Percentiles rank a stretch among this genome's conserved stretches.
Conservation (phyloP, 2,329 filamentous ascomycete genomes). For the Daldinia eschscholtzii region DNA sequence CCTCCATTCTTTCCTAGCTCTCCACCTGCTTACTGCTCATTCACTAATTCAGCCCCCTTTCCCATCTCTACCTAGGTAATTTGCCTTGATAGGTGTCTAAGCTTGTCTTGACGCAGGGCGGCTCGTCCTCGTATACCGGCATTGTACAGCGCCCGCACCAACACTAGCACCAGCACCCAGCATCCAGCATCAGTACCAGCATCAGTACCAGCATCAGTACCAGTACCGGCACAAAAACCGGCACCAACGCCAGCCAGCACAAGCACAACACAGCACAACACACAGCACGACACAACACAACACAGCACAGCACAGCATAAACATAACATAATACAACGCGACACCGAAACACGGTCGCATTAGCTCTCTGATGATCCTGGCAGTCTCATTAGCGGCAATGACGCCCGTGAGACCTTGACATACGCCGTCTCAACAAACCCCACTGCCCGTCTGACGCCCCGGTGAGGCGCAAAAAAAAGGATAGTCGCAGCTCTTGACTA, state of each 20-base stretch:
- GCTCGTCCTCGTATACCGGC: conserved; percentile 26
- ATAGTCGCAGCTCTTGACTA: conserved; percentile 36
- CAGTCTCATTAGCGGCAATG: conserved; percentile 51
- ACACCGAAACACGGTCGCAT: conserved; percentile 45
- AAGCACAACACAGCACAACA: conserved; percentile 34
- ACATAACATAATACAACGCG: conserved; percentile 41
- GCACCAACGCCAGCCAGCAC: conserved; percentile 21
- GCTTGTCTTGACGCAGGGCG: conserved; percentile 27
- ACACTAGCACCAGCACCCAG: not conserved
- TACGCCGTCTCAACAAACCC: conserved; percentile 46
- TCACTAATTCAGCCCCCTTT: conserved; percentile 39
- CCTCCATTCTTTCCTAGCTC: conserved; percentile 39
- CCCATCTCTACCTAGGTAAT: conserved; percentile 20
- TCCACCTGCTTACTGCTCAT: conserved; percentile 41
- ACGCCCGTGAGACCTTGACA: conserved; percentile 52
- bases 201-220: not conserved
- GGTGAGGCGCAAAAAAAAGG: conserved; percentile 50
- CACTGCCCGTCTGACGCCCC: conserved; percentile 49
- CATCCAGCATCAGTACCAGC: not conserved
- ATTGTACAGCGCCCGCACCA: not conserved
- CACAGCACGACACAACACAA: conserved; percentile 17
- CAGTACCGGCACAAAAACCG: not conserved
- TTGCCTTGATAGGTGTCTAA: conserved; percentile 33
- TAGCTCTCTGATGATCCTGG: conserved; percentile 46
- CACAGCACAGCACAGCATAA: conserved; percentile 37